Conservation (phyloP, 2,329 filamentous ascomycete species). For the Calonectria henricotiae region DNA sequence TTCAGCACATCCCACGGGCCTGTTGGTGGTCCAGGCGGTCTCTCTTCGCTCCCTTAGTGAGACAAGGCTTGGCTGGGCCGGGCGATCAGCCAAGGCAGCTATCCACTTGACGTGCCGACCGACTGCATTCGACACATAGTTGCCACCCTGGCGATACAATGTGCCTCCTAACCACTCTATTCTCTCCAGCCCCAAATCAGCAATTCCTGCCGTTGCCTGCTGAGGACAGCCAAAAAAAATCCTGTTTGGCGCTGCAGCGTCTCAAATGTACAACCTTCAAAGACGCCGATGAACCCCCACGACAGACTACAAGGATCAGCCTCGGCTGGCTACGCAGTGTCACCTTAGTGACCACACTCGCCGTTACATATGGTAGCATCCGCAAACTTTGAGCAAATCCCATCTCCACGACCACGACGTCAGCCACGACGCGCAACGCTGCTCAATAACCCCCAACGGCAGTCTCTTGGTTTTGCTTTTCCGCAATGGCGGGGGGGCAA, state of each 20-base stretch:
- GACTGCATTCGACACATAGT: slow-evolving; percentile 38
- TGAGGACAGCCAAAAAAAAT: slow-evolving; percentile 12
- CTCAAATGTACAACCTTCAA: slow-evolving; percentile 27
- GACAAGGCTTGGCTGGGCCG: slow-evolving; percentile 49
- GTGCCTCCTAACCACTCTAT: slow-evolving; percentile 21
- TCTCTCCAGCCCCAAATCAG: slow-evolving; percentile 22
- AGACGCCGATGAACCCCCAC: slow-evolving; percentile 42
- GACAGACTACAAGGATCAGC: slow-evolving; percentile 40
- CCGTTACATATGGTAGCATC: slow-evolving; percentile 37
- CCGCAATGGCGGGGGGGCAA: slow-evolving; percentile 41
- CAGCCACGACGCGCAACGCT: slow-evolving; percentile 30
- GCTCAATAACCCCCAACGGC: slow-evolving; percentile 35
- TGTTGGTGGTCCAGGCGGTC: slow-evolving; percentile 45
- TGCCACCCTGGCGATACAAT: slow-evolving; percentile 35
- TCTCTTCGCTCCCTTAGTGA: slow-evolving; percentile 38
- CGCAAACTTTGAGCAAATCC: slow-evolving; percentile 30
- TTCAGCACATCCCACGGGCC: slow-evolving; percentile 49
- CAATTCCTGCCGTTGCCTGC: slow-evolving; percentile 24
- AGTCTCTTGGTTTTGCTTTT: slow-evolving; percentile 45
- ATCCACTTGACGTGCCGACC: slow-evolving; percentile 41
- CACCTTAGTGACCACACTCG: slow-evolving; percentile 29
- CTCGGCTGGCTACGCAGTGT: slow-evolving; percentile 30
- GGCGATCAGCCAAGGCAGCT: slow-evolving; percentile 49
- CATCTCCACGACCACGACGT: slow-evolving; percentile 18
- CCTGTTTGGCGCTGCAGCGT: slow-evolving; percentile 22